phyloP scores from a whole-genome alignment of 345 rosid species.

The Corymbia maculata region DNA sequence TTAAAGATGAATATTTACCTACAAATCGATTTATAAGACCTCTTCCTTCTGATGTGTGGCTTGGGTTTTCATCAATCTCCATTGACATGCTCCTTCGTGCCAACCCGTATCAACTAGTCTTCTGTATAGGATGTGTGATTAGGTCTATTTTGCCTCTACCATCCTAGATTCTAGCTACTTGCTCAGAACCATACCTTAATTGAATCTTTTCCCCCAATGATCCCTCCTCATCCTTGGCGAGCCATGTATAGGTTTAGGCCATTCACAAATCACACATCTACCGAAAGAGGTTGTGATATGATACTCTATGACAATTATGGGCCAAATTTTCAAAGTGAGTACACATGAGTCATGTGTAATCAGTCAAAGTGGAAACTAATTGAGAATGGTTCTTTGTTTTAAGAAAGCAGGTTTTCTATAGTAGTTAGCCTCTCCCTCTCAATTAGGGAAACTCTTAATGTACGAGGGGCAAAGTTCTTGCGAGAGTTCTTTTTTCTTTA shows the following conservation, averaged over 20 bases:
- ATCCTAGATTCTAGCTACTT: not conserved
- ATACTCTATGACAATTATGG: not conserved
- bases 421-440: not conserved
- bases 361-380: not conserved
- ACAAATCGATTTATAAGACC: not conserved
- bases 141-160: not conserved
- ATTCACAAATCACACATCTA: not conserved
- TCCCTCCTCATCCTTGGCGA: not conserved
- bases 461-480: not conserved
- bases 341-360: not conserved
- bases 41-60: not conserved
- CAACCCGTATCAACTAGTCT: not conserved
- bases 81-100: not conserved
- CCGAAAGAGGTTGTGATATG: not conserved
- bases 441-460: not conserved
- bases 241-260: not conserved
- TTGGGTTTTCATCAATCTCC: not conserved
- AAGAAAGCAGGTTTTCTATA: not conserved
- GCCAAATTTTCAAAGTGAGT: not conserved
- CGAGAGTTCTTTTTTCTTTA: not conserved
- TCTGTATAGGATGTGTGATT: not conserved
- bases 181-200: not conserved
- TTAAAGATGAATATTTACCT: not conserved
- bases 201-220: not conserved
- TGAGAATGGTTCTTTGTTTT: not conserved